Base-by-base conservation (phyloP, 139 green algal genomes). In the Trebouxia sp. region DNA sequence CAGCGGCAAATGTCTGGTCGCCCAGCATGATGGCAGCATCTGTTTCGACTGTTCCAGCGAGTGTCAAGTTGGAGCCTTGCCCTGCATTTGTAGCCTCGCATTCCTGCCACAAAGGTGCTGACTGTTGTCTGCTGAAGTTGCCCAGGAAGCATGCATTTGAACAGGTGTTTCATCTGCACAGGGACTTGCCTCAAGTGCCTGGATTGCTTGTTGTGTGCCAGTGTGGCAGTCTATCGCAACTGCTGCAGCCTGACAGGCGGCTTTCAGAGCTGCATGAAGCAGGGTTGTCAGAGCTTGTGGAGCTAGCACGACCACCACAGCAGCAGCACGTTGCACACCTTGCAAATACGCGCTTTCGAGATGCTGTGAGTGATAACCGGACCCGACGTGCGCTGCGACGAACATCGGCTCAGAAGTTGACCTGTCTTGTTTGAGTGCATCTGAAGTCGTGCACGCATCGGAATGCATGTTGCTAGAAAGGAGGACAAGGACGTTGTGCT, bases 1-100 rank as follows among this genome's bases (percentile, higher is more conserved):
- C 85, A 11, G 91, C 90, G 0, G 94, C 94, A 82, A 91, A 93
- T 0, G 81, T 66, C 4, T 87, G 89, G n/a, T 88, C 82, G 10
- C 86, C 89, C 0, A 69, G 76, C 91, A 96, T 96, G 37, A 96
- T 65, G 72, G 85, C 87, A 2, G 94, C 94, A 75, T 98, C 94
- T 79, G 90, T 94, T 80, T 98, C 93, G 30, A 96, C 94, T 12
- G n/a, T 1, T 1, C 94, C 94, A 1, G 53, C 28, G 12, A 89
- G 32, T 10, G 86, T 94, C 17, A 98, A 85, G 74, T 94, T 95
- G 35, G 92, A 94, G 35, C 93, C 94, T 0, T 51, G 69, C 22
- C 92, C 94, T 1, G 94, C 93, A 75, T 98, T 98, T 28, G 85
- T 91, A 7, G 84, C 38, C 0, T 84, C 48, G n/a, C 69, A 81